These are phyloP conservation scores for Aschersonia sp. DNA, from an alignment of 2,329 filamentous ascomycete species.

Conservation along the genomic window DNA sequence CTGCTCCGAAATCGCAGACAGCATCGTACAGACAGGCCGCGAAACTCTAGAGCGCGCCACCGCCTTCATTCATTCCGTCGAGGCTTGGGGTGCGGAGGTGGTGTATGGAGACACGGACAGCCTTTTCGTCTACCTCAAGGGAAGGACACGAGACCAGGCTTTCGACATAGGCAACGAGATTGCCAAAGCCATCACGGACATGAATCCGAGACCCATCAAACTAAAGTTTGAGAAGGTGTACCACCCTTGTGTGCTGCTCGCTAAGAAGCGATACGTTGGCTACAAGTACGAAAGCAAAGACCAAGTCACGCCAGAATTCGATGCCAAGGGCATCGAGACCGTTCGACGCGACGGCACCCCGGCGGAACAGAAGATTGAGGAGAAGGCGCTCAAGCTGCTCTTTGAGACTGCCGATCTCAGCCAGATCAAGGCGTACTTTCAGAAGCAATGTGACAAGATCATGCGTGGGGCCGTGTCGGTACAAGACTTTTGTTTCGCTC, in stretches of 20 bases:
- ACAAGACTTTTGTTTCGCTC: slow-evolving; percentile 92
- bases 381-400: slow-evolving; percentile 74
- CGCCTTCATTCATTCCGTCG: slow-evolving; percentile 76
- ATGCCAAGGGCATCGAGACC: slow-evolving; percentile 97
- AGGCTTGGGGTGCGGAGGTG: slow-evolving; percentile 85
- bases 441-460: slow-evolving; percentile 79
- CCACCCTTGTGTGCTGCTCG: slow-evolving; percentile 81
- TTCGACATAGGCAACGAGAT: slow-evolving; percentile 92
- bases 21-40: slow-evolving; percentile 88
- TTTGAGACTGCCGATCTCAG: slow-evolving; percentile 85
- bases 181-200: slow-evolving; percentile 68
- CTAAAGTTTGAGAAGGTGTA: slow-evolving; percentile 99
- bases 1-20: slow-evolving; percentile 93
- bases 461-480: slow-evolving; percentile 79
- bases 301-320: slow-evolving; percentile 74
- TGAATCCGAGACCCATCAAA: slow-evolving; percentile 84
- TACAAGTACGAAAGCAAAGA: slow-evolving; percentile 80
- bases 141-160: slow-evolving; percentile 72
- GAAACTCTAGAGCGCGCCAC: slow-evolving; percentile 93
- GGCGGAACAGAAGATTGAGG: slow-evolving; percentile 91
- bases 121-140: slow-evolving; percentile 79
- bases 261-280: slow-evolving; percentile 96
- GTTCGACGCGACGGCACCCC: slow-evolving; percentile 89
- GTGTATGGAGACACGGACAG: slow-evolving; percentile 98
- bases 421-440: slow-evolving; percentile 80